These are phyloP conservation scores for Lactarius pseudohatsudake DNA, from an alignment of 768 basidiomycete species.

Conservation along the genomic window DNA sequence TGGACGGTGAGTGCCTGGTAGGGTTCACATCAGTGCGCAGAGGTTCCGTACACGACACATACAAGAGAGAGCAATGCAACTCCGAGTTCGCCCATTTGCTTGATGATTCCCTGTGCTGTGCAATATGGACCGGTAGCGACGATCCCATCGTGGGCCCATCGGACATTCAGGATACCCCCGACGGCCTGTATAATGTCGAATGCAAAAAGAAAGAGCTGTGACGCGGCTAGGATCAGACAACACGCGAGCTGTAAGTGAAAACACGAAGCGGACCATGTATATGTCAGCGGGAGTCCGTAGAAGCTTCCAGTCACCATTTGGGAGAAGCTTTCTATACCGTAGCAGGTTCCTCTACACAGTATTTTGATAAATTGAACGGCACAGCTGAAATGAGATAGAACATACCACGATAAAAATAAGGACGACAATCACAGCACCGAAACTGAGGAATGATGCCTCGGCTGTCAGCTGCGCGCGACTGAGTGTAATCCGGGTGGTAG, in stretches of 20 bases:
- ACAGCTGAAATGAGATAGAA: neutral
- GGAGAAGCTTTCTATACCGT: neutral
- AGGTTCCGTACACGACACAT: conserved; percentile 17
- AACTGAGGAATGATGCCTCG: conserved; percentile 32
- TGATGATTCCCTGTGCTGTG: conserved; percentile 41
- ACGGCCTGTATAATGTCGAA: conserved; percentile 41
- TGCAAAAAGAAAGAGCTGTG: conserved; percentile 29
- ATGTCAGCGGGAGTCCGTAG: conserved; percentile 43
- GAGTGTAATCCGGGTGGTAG: neutral
- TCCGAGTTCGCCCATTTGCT: conserved; percentile 44
- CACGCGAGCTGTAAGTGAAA: neutral
- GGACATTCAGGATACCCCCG: conserved; percentile 40
- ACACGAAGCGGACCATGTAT: conserved; percentile 39
- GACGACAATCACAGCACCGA: neutral
- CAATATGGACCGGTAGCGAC: conserved; percentile 38
- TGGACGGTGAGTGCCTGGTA: conserved; percentile 39
- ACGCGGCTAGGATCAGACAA: conserved; percentile 12
- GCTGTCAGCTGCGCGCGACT: conserved; percentile 34
- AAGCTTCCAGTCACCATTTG: conserved; percentile 27
- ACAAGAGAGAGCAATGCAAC: conserved; percentile 45
- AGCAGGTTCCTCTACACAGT: conserved; percentile 1
- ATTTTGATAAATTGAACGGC: neutral
- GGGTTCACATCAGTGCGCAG: conserved; percentile 27
- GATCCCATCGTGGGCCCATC: conserved; percentile 39
- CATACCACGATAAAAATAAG: conserved; percentile 13